Percentiles rank a stretch among this genome's conserved stretches.
These are phyloP conservation scores for Backusella morwellensis DNA, from an alignment of 192 early-diverging fungal species.

Conservation along the genomic window DNA sequence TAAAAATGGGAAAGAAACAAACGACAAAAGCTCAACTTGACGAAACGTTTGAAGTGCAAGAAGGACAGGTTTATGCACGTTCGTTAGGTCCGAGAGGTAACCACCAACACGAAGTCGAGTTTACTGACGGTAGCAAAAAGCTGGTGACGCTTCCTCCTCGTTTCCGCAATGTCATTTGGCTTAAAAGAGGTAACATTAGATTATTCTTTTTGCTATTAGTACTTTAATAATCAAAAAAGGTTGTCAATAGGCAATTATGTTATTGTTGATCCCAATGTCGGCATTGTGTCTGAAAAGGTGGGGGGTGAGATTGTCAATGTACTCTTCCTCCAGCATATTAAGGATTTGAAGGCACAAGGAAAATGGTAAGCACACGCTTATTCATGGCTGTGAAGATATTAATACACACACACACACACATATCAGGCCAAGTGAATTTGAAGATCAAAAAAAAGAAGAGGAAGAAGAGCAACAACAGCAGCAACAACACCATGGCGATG, in stretches of 20 bases:
- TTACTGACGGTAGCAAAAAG: constrained; percentile 47
- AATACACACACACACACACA: background rate
- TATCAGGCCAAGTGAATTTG: constrained; percentile 28
- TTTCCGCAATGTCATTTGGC: constrained; percentile 82
- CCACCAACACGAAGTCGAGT: constrained; percentile 68
- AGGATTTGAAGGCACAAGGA: constrained; percentile 57
- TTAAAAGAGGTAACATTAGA: constrained; percentile 62
- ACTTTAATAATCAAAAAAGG: background rate
- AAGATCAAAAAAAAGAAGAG: constrained; percentile 9
- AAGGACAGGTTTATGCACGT: constrained; percentile 52
- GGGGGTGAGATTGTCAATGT: constrained; percentile 75
- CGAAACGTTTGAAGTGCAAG: constrained; percentile 22
- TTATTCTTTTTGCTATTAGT: background rate
- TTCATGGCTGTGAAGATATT: no score
- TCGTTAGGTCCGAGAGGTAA: constrained; percentile 70
- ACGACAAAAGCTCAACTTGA: constrained; percentile 12
- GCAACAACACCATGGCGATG: background rate
- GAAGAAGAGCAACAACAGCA: constrained; percentile 17
- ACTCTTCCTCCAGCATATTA: constrained; percentile 72
- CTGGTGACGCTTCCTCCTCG: constrained; percentile 73
- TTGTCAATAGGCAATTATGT: constrained; percentile 55
- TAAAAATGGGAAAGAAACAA: constrained; percentile 31
- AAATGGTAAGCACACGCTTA: constrained; percentile 45
- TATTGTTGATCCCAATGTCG: constrained; percentile 59
- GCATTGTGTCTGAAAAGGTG: constrained; percentile 62